Conservation (phyloP, 768 basidiomycete genomes). For the Boletus insuetus region DNA sequence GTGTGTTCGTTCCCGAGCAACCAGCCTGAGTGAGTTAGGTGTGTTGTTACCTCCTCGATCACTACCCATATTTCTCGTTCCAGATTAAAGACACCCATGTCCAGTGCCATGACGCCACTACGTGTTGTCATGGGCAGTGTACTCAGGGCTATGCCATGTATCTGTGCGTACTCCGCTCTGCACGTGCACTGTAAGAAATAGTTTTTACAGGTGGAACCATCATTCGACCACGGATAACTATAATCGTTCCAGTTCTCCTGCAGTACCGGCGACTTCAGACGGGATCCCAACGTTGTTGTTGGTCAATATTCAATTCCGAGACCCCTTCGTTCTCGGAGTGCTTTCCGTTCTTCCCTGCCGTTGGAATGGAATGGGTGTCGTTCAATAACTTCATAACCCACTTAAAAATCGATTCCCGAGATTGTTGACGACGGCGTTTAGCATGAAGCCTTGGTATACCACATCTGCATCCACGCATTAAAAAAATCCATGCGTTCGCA, state of each 20-base stretch:
- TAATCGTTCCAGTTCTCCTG: not conserved
- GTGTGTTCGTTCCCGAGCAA: constrained; percentile 9
- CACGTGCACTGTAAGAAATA: constrained; percentile 20
- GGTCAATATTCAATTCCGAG: not conserved
- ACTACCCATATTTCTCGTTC: constrained; percentile 4
- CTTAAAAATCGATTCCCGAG: not conserved
- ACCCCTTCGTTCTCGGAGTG: not conserved
- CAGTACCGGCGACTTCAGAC: not conserved
- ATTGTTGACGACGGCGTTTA: constrained; percentile 20
- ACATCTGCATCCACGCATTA: constrained; percentile 7
- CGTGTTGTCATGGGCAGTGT: constrained; percentile 11
- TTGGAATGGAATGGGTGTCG: constrained; percentile 7
- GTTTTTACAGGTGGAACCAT: not conserved
- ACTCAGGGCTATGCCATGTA: constrained; percentile 23
- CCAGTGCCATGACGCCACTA: constrained; percentile 24
- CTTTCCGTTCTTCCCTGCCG: constrained; percentile 4
- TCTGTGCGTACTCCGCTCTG: constrained; percentile 17
- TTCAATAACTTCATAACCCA: constrained; percentile 7
- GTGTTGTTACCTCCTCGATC: constrained; percentile 17
- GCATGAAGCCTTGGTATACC: not conserved
- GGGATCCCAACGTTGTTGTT: not conserved
- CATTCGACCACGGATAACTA: too few relatives aligned
- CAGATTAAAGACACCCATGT: not conserved
- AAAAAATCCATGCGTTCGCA: constrained; percentile 9
- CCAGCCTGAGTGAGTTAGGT: constrained; percentile 14